phyloP scores from a whole-genome alignment of 1,139 yeast species.

The Candida sanyaensis region DNA sequence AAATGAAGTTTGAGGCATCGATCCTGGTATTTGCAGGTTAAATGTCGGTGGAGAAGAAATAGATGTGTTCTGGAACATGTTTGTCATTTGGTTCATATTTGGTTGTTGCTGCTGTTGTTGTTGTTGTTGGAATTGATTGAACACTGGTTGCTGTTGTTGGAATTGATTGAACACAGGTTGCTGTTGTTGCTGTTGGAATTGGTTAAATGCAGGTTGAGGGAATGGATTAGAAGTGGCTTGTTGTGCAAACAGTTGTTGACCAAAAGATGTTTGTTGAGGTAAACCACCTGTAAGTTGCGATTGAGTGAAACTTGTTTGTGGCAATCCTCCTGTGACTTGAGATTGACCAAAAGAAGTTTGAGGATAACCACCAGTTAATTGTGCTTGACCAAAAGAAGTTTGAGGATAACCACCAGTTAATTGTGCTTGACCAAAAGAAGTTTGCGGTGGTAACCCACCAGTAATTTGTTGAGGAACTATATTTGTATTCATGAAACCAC shows the following conservation, averaged over 20 bases:
- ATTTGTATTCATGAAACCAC: constrained; percentile 23
- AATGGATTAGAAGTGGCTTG: constrained; percentile 12
- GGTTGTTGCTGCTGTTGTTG: too few relatives aligned
- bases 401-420: constrained; percentile 17
- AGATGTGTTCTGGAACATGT: constrained; percentile 64
- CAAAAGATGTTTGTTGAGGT: constrained; percentile 15
- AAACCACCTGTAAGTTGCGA: constrained; percentile 12
- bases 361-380: constrained; percentile 24
- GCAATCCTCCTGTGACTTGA: constrained; percentile 12
- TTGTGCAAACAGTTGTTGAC: constrained; percentile 10
- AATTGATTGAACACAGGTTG: constrained; percentile 13
- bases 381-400: constrained; percentile 19
- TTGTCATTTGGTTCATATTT: constrained; percentile 53
- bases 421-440: constrained; percentile 17
- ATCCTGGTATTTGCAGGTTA: constrained; percentile 21
- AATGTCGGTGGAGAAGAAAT: constrained; percentile 13
- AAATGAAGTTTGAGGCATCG: constrained; percentile 17
- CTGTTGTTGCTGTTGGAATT: constrained; percentile 8
- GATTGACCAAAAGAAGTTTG: constrained; percentile 19
- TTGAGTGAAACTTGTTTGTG: constrained; percentile 9
- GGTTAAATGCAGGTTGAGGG: constrained; percentile 15
- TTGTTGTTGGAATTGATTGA: too few relatives aligned
- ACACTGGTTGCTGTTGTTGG: constrained; percentile 19
- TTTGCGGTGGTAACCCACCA: constrained; percentile 30
- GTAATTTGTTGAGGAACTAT: constrained; percentile 20